Percentiles rank a stretch among this genome's conserved stretches.
Conservation (phyloP, 2,329 filamentous ascomycete species). For the Penicillium verrucosum region DNA sequence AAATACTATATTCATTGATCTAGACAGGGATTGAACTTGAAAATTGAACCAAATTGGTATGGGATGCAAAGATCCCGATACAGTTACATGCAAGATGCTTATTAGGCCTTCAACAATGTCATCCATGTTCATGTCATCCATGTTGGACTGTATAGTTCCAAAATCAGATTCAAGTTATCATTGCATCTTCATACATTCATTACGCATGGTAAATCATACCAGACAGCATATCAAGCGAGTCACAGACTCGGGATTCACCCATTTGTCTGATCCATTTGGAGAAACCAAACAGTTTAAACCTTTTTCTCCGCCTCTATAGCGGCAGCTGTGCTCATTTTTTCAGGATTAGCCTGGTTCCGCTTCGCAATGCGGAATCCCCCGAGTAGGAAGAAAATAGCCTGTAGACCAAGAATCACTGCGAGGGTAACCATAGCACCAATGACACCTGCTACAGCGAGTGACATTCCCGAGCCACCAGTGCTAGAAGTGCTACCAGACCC, state of each 20-base stretch:
- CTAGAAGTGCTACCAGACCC: conserved; percentile 20
- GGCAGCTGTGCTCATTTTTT: conserved; percentile 7
- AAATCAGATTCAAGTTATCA: conserved; percentile 1
- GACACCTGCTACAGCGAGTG: conserved; percentile 71
- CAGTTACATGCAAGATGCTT: too few relatives aligned
- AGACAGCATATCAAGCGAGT: conserved; percentile 6
- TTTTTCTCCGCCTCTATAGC: conserved; percentile 22
- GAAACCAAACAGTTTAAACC: conserved; percentile 1
- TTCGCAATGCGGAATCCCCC: conserved; percentile 59
- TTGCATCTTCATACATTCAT: conserved; percentile 8
- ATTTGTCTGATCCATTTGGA: background rate
- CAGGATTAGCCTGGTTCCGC: conserved; percentile 40
- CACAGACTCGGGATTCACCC: conserved; percentile 1
- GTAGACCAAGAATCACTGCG: conserved; percentile 58
- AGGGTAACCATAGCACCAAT: conserved; percentile 70
- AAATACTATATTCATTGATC: background rate
- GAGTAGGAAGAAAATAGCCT: conserved; percentile 52
- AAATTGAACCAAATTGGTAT: background rate
- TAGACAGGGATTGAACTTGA: background rate
- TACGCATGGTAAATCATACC: background rate
- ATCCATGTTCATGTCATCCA: too few relatives aligned
- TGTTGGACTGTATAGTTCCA: background rate
- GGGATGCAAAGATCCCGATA: too few relatives aligned
- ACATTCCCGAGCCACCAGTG: conserved; percentile 48
- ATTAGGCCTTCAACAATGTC: too few relatives aligned